Base-by-base conservation (phyloP, 768 basidiomycete genomes). In the Bullera alba region DNA sequence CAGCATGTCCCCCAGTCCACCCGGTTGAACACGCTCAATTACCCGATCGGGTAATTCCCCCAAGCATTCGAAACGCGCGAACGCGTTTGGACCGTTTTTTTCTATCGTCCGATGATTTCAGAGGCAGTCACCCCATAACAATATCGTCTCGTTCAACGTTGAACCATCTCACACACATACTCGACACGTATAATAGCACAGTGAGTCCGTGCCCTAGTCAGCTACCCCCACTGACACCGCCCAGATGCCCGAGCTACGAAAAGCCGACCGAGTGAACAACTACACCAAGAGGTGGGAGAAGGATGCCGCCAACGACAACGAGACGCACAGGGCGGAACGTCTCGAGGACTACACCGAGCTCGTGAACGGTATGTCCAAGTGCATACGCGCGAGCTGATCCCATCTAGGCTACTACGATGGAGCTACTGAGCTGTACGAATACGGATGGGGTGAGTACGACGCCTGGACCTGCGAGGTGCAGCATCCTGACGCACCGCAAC, bases 201-300 rank as follows among this genome's bases (percentile, higher is more conserved):
- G 32, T 34, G 32, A 34, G 32, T 34, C 8, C n/a, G 8, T n/a
- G 10, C 32, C 32, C 8, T 34, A n/a, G n/a, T 27, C 42, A 43
- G 12, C 25, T 46, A 46, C 45, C 29, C 30, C 10, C 23, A 41
- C 28, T 26, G n/a, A 14, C 7, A 36, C 48, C 8, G 28, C 21
- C 21, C 34, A 52, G 34, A 54, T 63, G 61, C 44, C 48, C 36
- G 55, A 59, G 46, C 34, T 41, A 35, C 48, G 61, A 12, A 41
- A 56, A 26, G 60, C 65, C 16, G 53, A 54, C 26, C 58, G 61
- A 29, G 53, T 63, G 7, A 35, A 32, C 42, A 45, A 51, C 32
- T 97, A 99, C 76, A 84, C 84, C 61, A 81, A 81, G 66, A 90
- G 88, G 76, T 99, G 93, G 92, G 79, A 91, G 56, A 83, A 85